These are phyloP conservation scores for Ophiocordyceps camponoti-floridani DNA, from an alignment of 2,329 filamentous ascomycete genomes.

Conservation along the genomic window DNA sequence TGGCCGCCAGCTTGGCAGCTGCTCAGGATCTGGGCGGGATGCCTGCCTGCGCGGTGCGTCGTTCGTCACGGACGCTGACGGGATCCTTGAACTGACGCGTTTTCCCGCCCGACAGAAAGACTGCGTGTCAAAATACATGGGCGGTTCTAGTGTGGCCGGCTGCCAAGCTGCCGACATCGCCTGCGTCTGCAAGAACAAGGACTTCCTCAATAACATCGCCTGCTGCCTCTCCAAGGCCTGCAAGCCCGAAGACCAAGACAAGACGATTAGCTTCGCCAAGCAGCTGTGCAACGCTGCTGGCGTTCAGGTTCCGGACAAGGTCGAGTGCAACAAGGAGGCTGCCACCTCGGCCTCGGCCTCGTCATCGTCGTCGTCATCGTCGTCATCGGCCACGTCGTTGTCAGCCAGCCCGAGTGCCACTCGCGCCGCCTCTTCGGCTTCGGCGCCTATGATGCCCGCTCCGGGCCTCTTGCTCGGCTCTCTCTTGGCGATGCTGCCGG, in stretches of 20 bases:
- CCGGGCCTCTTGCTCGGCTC: constrained; percentile 9
- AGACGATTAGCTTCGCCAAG: constrained; percentile 18
- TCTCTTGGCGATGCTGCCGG: constrained; percentile 2
- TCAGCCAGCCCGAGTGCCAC: not conserved
- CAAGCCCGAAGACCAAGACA: constrained; percentile 12
- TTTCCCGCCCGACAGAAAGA: constrained; percentile 7
- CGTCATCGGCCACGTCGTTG: too few species aligned
- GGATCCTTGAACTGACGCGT: not conserved
- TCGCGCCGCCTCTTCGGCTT: constrained; percentile 1
- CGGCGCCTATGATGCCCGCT: constrained; percentile 1
- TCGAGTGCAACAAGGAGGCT: constrained; percentile 13
- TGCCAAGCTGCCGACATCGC: constrained; percentile 19
- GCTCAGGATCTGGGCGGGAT: constrained; percentile 15
- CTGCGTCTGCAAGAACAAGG: constrained; percentile 22
- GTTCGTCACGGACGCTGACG: not conserved
- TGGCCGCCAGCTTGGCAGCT: constrained; percentile 14
- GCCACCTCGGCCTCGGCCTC: not conserved
- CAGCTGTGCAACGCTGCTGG: constrained; percentile 18
- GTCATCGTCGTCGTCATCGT: not conserved
- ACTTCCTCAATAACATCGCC: constrained; percentile 21
- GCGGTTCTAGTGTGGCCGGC: constrained; percentile 15
- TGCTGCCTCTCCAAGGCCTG: constrained; percentile 22
- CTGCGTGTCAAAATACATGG: constrained; percentile 16
- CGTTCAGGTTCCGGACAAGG: constrained; percentile 17
- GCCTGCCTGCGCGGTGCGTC: constrained; percentile 21